phyloP scores from a whole-genome alignment of 176 grass and related monocot genomes.

The Guadua angustifolia region DNA sequence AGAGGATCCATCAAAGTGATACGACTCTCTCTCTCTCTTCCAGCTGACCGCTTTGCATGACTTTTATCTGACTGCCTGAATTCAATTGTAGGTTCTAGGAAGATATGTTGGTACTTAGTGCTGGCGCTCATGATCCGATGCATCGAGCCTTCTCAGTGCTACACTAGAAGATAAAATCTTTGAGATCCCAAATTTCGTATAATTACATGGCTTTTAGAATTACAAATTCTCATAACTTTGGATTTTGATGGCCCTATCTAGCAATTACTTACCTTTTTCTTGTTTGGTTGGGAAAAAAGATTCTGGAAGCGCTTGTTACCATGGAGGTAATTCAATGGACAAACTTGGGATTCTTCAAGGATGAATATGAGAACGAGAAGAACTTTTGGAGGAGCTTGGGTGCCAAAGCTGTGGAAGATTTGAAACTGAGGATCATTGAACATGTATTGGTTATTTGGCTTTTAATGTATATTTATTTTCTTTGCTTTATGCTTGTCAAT shows the following conservation, averaged over 20 bases:
- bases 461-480: neutral
- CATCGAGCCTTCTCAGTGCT: conserved; percentile 95
- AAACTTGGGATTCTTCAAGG: conserved; percentile 66
- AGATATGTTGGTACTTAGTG: conserved; percentile 95
- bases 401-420: conserved; percentile 75
- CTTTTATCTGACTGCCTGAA: conserved; percentile 19
- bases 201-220: conserved; percentile 3
- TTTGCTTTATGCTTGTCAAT: conserved; percentile 22
- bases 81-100: conserved; percentile 72
- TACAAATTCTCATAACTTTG: neutral
- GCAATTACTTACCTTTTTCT: neutral
- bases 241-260: neutral
- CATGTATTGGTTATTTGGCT: conserved; percentile 56
- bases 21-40: conserved; percentile 37
- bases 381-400: conserved; percentile 82
- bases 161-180: conserved; percentile 89
- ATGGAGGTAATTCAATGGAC: conserved; percentile 99
- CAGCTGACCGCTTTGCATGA: no score
- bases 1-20: conserved; percentile 78
- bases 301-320: conserved; percentile 83
- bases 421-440: conserved; percentile 90
- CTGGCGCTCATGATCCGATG: conserved; percentile 83
- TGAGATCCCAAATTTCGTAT: conserved; percentile 90
- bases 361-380: conserved; percentile 86
- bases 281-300: conserved; percentile 39